Evolutionary conservation across 2,329 filamentous ascomycete species (phyloP).

Genomic region (Escovopsis sp.): DNA sequence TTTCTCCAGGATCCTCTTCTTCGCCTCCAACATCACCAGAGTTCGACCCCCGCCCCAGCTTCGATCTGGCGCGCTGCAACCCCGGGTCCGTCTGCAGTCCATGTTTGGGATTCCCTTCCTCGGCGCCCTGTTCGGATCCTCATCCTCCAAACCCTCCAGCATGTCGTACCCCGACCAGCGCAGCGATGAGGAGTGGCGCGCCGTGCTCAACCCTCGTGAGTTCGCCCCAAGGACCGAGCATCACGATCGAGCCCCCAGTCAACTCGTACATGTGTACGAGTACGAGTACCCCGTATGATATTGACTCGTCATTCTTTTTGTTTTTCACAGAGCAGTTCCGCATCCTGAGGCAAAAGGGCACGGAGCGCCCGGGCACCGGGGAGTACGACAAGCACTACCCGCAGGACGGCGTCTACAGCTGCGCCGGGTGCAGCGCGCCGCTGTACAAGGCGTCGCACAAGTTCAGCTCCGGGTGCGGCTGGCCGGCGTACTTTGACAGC

Average conservation of each 20-base stretch:
- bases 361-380: conserved; percentile 66
- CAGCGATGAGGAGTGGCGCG: conserved; percentile 73
- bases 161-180: conserved; percentile 74
- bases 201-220: conserved; percentile 51
- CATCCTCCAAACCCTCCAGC: conserved; percentile 36
- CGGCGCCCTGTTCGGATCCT: conserved; percentile 58
- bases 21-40: conserved; percentile 30
- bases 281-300: background rate
- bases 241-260: no score
- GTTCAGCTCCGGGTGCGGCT: conserved; percentile 91
- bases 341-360: conserved; percentile 82
- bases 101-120: conserved; percentile 73
- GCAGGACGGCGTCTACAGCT: conserved; percentile 64
- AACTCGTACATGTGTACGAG: no score
- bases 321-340: conserved; percentile 86
- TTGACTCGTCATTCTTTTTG: conserved; percentile 5
- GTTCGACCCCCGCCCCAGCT: conserved; percentile 15
- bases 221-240: no score
- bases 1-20: conserved; percentile 31
- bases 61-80: conserved; percentile 10
- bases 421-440: conserved; percentile 72
- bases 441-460: conserved; percentile 91
- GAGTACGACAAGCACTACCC: conserved; percentile 81
- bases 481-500: conserved; percentile 96
- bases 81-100: conserved; percentile 29